Evolutionary conservation across 345 rosid species (phyloP).

Genomic region (Aquilaria sinensis): DNA sequence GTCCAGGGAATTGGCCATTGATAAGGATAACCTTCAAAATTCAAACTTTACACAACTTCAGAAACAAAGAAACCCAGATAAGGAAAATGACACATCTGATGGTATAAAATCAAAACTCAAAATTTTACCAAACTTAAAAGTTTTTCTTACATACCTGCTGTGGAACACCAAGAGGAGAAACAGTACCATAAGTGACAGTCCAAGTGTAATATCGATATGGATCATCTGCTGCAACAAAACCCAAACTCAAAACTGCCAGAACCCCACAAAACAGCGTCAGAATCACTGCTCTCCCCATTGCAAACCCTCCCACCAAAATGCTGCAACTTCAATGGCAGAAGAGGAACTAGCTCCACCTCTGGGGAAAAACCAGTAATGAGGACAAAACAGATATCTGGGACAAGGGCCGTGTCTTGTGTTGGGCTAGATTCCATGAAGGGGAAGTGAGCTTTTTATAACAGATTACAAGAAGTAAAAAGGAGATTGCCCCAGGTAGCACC

Average conservation of each 20-base stretch:
- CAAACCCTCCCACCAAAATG: conserved; percentile 1
- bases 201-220: conserved; percentile 26
- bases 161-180: conserved; percentile 16
- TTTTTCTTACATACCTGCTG: background rate
- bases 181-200: conserved; percentile 26
- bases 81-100: no score
- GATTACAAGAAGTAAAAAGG: no score
- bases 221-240: conserved; percentile 17
- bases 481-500: no score
- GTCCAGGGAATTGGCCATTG: conserved; percentile 98
- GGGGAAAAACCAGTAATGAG: no score
- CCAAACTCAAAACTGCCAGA: conserved; percentile 35
- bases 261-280: conserved; percentile 27
- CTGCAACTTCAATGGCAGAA: no score
- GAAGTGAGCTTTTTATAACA: background rate
- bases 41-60: background rate
- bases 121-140: background rate
- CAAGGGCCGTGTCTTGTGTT: no score
- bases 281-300: conserved; percentile 25
- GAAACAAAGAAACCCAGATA: conserved; percentile 5
- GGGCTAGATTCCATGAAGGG: no score
- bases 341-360: no score
- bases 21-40: conserved; percentile 74
- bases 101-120: background rate
- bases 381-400: background rate